A percentile compares a stretch with the other conserved stretches of the same genome.
Evolutionary conservation across 176 grass and related monocot species (phyloP).

Genomic region (Metroxylon sagu): DNA sequence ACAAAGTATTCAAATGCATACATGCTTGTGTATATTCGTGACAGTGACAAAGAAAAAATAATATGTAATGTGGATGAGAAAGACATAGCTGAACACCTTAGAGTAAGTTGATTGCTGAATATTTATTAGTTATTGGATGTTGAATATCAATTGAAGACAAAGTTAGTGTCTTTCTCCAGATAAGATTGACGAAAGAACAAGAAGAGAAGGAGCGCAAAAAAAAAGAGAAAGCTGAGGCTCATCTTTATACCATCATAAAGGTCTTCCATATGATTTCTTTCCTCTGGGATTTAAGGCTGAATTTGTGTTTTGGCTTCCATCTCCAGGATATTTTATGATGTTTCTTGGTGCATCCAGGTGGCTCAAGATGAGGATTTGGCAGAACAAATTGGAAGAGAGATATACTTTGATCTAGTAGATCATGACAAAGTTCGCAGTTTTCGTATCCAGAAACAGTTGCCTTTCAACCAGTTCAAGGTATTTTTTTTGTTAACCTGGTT

Average conservation of each 20-base stretch:
- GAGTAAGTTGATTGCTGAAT: slow-evolving; percentile 26
- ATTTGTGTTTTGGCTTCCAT: slow-evolving; percentile 6
- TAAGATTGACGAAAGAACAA: slow-evolving; percentile 57
- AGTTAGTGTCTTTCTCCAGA: slow-evolving; percentile 25
- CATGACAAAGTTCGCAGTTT: slow-evolving; percentile 52
- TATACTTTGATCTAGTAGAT: slow-evolving; percentile 59
- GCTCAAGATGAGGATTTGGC: slow-evolving; percentile 40
- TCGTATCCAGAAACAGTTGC: slow-evolving; percentile 39
- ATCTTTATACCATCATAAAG: slow-evolving; percentile 67
- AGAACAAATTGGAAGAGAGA: slow-evolving; percentile 51
- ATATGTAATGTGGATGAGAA: slow-evolving; percentile 61
- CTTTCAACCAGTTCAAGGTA: slow-evolving; percentile 58
- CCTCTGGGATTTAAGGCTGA: background rate
- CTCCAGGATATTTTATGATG: slow-evolving; percentile 5
- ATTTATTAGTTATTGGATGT: background rate
- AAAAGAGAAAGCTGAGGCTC: slow-evolving; percentile 76
- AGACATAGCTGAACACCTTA: slow-evolving; percentile 59
- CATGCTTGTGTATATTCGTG: slow-evolving; percentile 76
- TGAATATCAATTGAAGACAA: background rate
- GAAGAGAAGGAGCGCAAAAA: slow-evolving; percentile 69
- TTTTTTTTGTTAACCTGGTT: background rate
- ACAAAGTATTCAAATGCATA: slow-evolving; percentile 80
- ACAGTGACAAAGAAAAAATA: slow-evolving; percentile 63
- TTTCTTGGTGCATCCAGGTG: slow-evolving; percentile 32
- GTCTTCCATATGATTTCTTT: slow-evolving; percentile 9